Conservation (phyloP, 139 green algal genomes). For the Tetradesmus obliquus region DNA sequence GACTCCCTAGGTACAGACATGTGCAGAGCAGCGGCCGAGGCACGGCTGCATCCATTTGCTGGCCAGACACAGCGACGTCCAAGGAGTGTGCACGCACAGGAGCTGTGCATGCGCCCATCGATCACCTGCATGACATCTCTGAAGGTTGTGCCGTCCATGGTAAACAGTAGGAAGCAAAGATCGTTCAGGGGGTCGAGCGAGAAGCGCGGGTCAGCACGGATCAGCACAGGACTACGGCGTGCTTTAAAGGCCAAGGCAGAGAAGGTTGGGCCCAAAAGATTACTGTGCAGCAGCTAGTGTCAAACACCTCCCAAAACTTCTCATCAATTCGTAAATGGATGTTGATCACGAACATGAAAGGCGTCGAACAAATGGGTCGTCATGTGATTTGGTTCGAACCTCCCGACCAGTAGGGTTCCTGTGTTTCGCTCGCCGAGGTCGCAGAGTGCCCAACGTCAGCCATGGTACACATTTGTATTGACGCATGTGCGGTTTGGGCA, state of each 20-base stretch:
- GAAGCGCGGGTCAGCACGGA: background rate
- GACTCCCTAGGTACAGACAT: background rate
- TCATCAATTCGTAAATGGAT: no score
- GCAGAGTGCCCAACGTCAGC: no score
- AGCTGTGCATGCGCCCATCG: background rate
- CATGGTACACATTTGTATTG: background rate
- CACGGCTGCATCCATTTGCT: no score
- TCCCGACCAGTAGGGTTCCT: background rate
- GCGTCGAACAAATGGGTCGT: no score
- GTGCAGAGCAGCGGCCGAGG: background rate
- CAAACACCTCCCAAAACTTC: no score
- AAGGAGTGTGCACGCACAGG: no score
- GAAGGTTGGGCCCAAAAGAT: background rate
- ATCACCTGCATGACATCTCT: background rate
- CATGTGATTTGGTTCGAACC: background rate
- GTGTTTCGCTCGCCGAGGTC: no score
- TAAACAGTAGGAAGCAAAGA: background rate
- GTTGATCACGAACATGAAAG: no score
- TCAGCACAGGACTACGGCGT: background rate
- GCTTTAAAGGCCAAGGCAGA: background rate
- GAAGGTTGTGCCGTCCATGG: background rate
- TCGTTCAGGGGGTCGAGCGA: background rate
- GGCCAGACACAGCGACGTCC: no score
- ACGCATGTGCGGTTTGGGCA: background rate
- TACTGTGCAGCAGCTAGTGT: no score